phyloP scores from a whole-genome alignment of 192 early-diverging fungal genomes.

The Coemansia umbellata region DNA sequence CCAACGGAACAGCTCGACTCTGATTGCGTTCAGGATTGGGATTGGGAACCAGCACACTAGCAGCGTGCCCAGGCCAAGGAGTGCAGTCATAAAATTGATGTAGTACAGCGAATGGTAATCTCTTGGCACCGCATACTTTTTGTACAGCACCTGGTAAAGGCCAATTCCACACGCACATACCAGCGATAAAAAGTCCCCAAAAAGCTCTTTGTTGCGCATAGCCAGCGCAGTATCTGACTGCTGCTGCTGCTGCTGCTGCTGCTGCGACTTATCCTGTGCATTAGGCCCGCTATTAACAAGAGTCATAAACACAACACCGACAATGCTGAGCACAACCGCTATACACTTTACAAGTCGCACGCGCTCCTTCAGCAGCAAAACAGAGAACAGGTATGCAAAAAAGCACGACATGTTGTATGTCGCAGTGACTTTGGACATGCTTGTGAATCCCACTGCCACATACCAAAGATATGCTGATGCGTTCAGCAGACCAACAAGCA shows the following conservation, averaged over 20 bases:
- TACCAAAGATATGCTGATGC: constrained; percentile 78
- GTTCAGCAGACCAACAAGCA: constrained; percentile 60
- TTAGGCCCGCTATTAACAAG: constrained; percentile 32
- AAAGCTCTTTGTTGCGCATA: constrained; percentile 24
- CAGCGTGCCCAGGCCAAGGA: constrained; percentile 67
- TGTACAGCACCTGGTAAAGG: constrained; percentile 79
- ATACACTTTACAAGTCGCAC: constrained; percentile 57
- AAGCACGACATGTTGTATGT: constrained; percentile 82
- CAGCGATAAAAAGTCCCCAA: constrained; percentile 61
- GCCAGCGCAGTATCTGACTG: not conserved
- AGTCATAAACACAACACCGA: constrained; percentile 68
- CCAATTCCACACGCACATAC: constrained; percentile 65
- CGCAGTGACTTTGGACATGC: constrained; percentile 76
- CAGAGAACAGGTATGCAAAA: constrained; percentile 78
- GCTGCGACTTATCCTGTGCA: not conserved
- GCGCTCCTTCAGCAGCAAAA: constrained; percentile 63
- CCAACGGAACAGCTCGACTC: constrained; percentile 65
- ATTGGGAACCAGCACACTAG: constrained; percentile 69
- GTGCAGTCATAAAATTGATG: constrained; percentile 66
- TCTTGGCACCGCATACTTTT: constrained; percentile 62
- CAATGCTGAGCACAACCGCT: constrained; percentile 62
- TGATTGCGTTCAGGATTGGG: constrained; percentile 59
- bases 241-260: not conserved
- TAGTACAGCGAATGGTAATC: constrained; percentile 62
- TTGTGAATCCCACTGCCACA: constrained; percentile 62